phyloP scores from a whole-genome alignment of 2,329 filamentous ascomycete species.

The Neonectria magnoliae region DNA sequence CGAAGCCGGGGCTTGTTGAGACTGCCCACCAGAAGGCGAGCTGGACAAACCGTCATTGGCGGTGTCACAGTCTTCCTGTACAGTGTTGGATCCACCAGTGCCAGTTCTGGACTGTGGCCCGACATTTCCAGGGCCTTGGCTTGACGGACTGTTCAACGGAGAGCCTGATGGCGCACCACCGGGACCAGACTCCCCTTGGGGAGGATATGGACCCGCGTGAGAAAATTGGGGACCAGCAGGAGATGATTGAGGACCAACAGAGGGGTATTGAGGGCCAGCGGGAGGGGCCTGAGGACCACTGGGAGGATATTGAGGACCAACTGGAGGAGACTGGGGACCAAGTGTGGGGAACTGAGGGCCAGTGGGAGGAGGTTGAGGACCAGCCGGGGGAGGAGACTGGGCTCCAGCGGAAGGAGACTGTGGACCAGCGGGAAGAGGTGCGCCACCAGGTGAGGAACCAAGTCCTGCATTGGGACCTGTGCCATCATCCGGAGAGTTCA shows the following conservation, averaged over 20 bases:
- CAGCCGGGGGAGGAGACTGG: background rate
- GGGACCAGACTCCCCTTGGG: background rate
- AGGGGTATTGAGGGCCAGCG: background rate
- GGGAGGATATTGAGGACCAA: background rate
- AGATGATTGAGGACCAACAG: background rate
- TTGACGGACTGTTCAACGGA: background rate
- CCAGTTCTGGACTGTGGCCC: background rate
- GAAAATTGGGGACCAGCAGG: background rate
- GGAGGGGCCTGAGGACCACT: background rate
- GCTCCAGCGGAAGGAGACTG: background rate
- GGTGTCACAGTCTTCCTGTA: constrained; percentile 15
- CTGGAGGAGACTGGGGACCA: background rate
- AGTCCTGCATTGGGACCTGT: constrained; percentile 6
- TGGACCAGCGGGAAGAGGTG: background rate
- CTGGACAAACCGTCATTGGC: background rate
- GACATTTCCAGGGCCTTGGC: background rate
- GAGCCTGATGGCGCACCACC: background rate
- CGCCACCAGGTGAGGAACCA: background rate
- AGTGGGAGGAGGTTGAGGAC: background rate
- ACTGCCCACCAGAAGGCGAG: constrained; percentile 4
- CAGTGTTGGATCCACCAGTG: background rate
- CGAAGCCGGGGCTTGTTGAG: constrained; percentile 1
- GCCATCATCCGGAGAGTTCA: constrained; percentile 1
- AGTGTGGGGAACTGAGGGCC: background rate
- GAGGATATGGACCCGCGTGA: background rate